Evolutionary conservation across 176 grass and related monocot genomes (phyloP).

Genomic region (Zea luxurians): DNA sequence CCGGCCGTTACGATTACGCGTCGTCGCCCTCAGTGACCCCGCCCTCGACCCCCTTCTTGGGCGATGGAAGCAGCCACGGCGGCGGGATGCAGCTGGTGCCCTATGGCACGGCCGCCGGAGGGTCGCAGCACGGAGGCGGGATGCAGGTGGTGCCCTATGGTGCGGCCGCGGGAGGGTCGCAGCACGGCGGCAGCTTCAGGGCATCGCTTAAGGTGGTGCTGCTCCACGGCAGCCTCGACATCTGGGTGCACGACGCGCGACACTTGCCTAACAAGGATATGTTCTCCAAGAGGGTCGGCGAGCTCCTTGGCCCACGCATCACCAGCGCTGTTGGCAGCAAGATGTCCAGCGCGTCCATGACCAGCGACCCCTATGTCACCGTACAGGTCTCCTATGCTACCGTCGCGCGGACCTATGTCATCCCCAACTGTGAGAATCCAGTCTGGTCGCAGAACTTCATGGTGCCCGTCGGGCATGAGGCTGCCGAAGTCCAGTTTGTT

Average conservation of each 20-base stretch:
- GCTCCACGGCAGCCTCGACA: conserved; percentile 79
- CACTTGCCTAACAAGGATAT: conserved; percentile 83
- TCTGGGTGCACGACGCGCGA: conserved; percentile 62
- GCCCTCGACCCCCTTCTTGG: conserved; percentile 29
- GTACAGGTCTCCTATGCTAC: conserved; percentile 55
- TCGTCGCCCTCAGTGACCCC: conserved; percentile 33
- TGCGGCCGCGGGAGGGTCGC: conserved; percentile 19
- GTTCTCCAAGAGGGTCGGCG: conserved; percentile 67
- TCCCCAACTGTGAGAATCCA: conserved; percentile 77
- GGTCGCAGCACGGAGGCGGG: conserved; percentile 18
- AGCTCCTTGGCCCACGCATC: conserved; percentile 50
- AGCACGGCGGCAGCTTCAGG: conserved; percentile 35
- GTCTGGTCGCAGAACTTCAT: conserved; percentile 77
- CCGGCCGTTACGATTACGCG: conserved; percentile 34
- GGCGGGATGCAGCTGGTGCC: conserved; percentile 52
- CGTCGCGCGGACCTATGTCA: conserved; percentile 63
- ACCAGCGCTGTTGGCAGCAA: conserved; percentile 46
- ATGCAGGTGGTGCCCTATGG: conserved; percentile 48
- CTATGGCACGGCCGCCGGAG: conserved; percentile 16
- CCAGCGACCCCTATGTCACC: conserved; percentile 84
- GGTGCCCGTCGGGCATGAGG: conserved; percentile 71
- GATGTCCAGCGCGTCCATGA: conserved; percentile 44
- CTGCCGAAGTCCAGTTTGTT: conserved; percentile 62
- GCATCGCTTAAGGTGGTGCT: conserved; percentile 75
- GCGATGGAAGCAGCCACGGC: conserved; percentile 30